phyloP scores from a whole-genome alignment of 139 green algal genomes.

The Haematococcus sp. region DNA sequence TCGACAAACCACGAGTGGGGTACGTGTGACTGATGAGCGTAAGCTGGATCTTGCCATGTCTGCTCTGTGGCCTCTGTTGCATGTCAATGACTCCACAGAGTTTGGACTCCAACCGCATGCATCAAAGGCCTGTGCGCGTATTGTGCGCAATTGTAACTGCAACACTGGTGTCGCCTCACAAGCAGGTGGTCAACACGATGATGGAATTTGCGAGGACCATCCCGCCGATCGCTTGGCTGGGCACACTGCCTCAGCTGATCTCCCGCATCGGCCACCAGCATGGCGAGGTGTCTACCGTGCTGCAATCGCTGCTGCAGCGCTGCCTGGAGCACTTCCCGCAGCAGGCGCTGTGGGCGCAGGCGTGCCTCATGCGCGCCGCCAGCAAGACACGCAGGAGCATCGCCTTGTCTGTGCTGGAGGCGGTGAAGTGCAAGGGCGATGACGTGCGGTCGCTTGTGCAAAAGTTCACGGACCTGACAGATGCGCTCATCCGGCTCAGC shows the following conservation, averaged over 20 bases:
- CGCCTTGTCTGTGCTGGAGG: background rate
- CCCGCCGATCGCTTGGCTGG: constrained; percentile 79
- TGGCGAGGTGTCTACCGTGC: constrained; percentile 46
- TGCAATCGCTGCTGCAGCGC: constrained; percentile 17
- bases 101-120: too few relatives aligned
- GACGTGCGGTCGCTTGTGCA: background rate
- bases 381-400: constrained; percentile 37
- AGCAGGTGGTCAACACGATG: constrained; percentile 36
- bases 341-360: constrained; percentile 83
- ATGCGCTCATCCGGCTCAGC: constrained; percentile 12
- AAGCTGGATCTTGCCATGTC: background rate
- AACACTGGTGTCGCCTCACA: background rate
- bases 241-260: constrained; percentile 87
- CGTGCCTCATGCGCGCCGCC: constrained; percentile 16
- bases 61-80: too few relatives aligned
- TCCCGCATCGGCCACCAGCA: constrained; percentile 85
- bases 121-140: too few relatives aligned
- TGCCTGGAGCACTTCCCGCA: constrained; percentile 49
- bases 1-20: too few relatives aligned
- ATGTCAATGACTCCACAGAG: too few relatives aligned
- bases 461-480: background rate
- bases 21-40: too few relatives aligned
- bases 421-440: too few relatives aligned
- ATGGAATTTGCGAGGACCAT: constrained; percentile 39
- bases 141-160: background rate